Base-by-base conservation (phyloP, 2,329 filamentous ascomycete genomes). In the Ceratocystis ficicola region DNA sequence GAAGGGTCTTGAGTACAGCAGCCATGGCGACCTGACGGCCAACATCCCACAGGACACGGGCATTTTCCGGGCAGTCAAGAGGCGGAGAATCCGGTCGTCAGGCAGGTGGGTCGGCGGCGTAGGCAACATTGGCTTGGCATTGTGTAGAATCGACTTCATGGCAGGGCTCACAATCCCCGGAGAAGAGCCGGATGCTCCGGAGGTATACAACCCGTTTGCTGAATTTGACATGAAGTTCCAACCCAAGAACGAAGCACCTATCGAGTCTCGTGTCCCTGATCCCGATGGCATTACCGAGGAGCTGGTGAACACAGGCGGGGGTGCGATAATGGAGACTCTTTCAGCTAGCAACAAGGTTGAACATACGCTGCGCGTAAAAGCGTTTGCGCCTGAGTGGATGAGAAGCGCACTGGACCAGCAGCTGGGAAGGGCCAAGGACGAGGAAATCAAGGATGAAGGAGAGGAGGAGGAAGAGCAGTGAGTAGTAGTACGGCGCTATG, bases 111-210 rank as follows among this genome's bases (percentile, higher is more conserved):
- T 97, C 64, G 79, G 78, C 41, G 87, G 89, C 0, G 79, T 93
- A 15, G 93, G 92, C 0, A 95, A 96, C 73, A 76, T 97, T 36
- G 94, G 94, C 1, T 78, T 99, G 64, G 93, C 86, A 1, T 76
- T 96, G 70, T 96, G 93, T 73, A 85, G 93, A 30, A 76, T 97
- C 70, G 91, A 95, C 77, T 86, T 87, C 73, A 96, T 96, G 92
- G 95, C 90, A 4, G 87, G 90, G 72, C 77, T 94, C 61, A 78
- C 79, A 44, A 77, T 94, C 65, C 88, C 87, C 1, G 88, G 85
- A 4, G 63, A 67, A 32, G 83, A 83, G 66, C 85, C 88, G 69
- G 60, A 63, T 17, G 81, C 82, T 0, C 81, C 82, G 4, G 84
- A 86, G 0, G 82, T 81, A 20, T 89, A 80, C 72, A 83, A 77